These are phyloP conservation scores for Penicilliopsis zonata DNA, from an alignment of 495 filamentous ascomycete genomes.

Conservation along the genomic window DNA sequence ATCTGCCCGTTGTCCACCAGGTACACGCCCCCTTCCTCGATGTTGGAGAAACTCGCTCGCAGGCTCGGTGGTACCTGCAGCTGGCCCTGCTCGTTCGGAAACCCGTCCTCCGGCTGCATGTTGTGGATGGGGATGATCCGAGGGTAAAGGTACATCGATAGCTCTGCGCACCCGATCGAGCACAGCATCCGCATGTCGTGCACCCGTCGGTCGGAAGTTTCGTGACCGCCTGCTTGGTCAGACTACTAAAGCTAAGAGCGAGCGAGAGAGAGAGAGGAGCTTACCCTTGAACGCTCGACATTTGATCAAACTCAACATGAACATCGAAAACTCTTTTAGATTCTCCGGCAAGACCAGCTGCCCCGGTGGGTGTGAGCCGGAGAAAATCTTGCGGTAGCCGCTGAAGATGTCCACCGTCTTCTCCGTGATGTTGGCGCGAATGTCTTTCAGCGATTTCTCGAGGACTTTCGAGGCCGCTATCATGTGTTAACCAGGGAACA, in stretches of 20 bases:
- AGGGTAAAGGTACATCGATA: conserved; percentile 90
- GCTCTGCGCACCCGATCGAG: conserved; percentile 70
- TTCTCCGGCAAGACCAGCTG: conserved; percentile 93
- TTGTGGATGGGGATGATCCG: conserved; percentile 87
- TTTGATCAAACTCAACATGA: conserved; percentile 86
- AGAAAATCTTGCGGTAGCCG: conserved; percentile 83
- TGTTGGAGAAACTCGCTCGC: conserved; percentile 78
- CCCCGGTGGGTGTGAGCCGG: conserved; percentile 75
- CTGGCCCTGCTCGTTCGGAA: conserved; percentile 79
- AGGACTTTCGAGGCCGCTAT: conserved; percentile 66
- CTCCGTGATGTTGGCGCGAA: conserved; percentile 73
- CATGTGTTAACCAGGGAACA: background rate
- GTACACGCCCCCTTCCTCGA: conserved; percentile 95
- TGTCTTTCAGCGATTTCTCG: conserved; percentile 74
- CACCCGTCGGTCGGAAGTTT: conserved; percentile 82
- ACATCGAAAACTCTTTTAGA: conserved; percentile 95
- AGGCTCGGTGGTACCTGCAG: conserved; percentile 54
- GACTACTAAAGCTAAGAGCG: background rate
- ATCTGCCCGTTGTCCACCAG: conserved; percentile 94
- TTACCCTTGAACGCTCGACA: conserved; percentile 81
- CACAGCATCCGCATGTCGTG: conserved; percentile 87
- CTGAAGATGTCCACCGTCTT: conserved; percentile 93
- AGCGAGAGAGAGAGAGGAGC: background rate
- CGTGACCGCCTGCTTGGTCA: conserved; percentile 47
- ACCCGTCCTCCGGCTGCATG: conserved; percentile 63